A percentile compares a stretch with the other conserved stretches of the same genome.
Conservation (phyloP, 345 rosid genomes). For the Rhizophora mangle region DNA sequence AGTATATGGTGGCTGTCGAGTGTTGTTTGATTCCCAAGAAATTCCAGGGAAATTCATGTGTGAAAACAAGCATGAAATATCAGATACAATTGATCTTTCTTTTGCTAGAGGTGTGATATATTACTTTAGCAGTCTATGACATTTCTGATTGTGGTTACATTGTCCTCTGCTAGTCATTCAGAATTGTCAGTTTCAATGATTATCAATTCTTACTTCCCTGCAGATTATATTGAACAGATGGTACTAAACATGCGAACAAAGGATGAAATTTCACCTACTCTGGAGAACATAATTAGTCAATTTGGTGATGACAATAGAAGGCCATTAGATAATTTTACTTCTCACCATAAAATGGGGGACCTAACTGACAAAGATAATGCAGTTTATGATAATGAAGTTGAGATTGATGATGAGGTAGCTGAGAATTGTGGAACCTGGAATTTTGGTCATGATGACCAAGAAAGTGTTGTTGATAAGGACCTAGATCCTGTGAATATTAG, state of each 20-base stretch:
- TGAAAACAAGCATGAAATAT: constrained; percentile 43
- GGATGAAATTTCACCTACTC: constrained; percentile 80
- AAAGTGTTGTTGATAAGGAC: constrained; percentile 45
- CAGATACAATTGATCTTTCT: constrained; percentile 64
- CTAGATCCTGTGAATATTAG: constrained; percentile 41
- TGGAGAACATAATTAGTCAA: constrained; percentile 48
- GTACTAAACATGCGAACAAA: constrained; percentile 51
- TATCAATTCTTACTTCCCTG: constrained; percentile 14
- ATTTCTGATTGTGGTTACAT: constrained; percentile 1
- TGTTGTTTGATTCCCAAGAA: constrained; percentile 88
- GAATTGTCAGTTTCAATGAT: not conserved
- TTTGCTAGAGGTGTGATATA: constrained; percentile 62
- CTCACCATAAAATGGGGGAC: constrained; percentile 39
- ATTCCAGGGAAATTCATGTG: constrained; percentile 67
- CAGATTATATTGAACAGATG: constrained; percentile 75
- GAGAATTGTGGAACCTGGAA: constrained; percentile 47
- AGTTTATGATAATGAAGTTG: constrained; percentile 35
- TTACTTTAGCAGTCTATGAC: constrained; percentile 7
- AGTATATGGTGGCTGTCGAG: constrained; percentile 80
- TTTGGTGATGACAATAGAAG: constrained; percentile 74
- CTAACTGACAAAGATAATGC: constrained; percentile 27
- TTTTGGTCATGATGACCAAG: constrained; percentile 53
- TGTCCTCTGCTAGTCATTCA: not conserved
- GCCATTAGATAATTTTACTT: constrained; percentile 47
- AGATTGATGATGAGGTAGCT: constrained; percentile 46